These are phyloP conservation scores for Pseudogymnoascus pannorum DNA, from an alignment of 2,329 filamentous ascomycete species.

Conservation along the genomic window DNA sequence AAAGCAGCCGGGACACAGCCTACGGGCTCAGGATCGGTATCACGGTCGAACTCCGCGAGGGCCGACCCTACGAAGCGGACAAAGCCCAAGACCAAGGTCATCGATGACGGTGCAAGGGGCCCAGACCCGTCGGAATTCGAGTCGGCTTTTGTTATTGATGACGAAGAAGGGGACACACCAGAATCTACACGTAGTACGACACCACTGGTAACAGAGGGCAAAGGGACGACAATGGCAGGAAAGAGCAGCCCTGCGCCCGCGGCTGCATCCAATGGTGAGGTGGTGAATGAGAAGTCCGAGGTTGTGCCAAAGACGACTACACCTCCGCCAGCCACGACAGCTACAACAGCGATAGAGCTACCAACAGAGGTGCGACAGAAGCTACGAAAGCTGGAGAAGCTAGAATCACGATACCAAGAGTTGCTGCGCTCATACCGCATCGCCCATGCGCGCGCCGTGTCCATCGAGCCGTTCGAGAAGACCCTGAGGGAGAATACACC, in stretches of 20 bases:
- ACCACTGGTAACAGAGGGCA: slow-evolving; percentile 41
- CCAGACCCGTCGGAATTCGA: slow-evolving; percentile 87
- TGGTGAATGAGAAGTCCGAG: slow-evolving; percentile 22
- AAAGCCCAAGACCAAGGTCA: slow-evolving; percentile 23
- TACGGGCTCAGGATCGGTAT: slow-evolving; percentile 37
- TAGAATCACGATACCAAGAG: slow-evolving; percentile 83
- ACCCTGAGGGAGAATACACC: slow-evolving; percentile 88
- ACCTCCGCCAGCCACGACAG: background rate
- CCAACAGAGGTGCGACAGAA: slow-evolving; percentile 68
- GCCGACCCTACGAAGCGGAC: slow-evolving; percentile 18
- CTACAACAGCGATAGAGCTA: slow-evolving; percentile 34
- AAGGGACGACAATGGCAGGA: slow-evolving; percentile 21
- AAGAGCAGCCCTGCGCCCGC: slow-evolving; percentile 23
- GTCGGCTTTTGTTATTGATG: slow-evolving; percentile 77
- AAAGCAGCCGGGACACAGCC: slow-evolving; percentile 34
- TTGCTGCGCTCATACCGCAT: slow-evolving; percentile 85
- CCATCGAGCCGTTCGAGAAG: slow-evolving; percentile 90
- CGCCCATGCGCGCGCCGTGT: slow-evolving; percentile 76
- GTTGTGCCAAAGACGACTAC: slow-evolving; percentile 15
- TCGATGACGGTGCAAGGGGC: slow-evolving; percentile 19
- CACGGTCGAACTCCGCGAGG: slow-evolving; percentile 36
- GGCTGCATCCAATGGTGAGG: slow-evolving; percentile 20
- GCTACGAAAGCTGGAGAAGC: slow-evolving; percentile 78
- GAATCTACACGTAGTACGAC: slow-evolving; percentile 53
- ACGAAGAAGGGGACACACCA: slow-evolving; percentile 55